Evolutionary conservation across 192 early-diverging fungal species (phyloP), one percentile per base, ranked within the genome.

Genomic region (Rhizoclosmatium sp.): DNA sequence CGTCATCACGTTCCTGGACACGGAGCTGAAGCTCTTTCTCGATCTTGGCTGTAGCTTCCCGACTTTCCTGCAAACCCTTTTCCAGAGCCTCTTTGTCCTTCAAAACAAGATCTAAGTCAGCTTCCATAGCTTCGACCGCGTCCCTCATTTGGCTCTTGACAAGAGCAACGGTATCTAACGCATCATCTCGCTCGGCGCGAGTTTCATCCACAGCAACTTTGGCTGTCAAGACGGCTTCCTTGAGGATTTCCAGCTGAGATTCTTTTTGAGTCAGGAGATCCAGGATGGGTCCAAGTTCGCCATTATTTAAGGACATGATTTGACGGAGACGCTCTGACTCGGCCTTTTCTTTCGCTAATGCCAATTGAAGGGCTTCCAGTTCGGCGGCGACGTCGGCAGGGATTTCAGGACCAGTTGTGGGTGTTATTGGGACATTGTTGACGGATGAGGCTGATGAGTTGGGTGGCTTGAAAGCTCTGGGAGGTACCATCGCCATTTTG

Each of bases 1-100:
- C 78, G n/a, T 73, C 78, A 48, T 71, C 78, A 48, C 69, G 78
- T 49, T 71, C 78, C 51, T 73, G 78, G 10, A n/a, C 51, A 3
- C 78, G 69, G 2, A 21, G 5, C 19, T 19, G 39, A 31, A 80
- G 59, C 3, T 72, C 71, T 31, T 71, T 59, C 41, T 39, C 69
- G 3, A 41, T 49, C 47, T 46, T 60, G 42, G 2, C 39, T 19
- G 14, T 54, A 12, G 9, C 68, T 2, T 41, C 62, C 23, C 5
- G 5, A 5, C 62, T 19, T 21, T 47, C 45, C 40, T 64, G 41
- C 45, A 73, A 10, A 7, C 10, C 4, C 1, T 21, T 48, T 71
- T 71, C 70, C 46, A 64, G 60, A 39, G 44, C 65, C 23, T 77
- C 47, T 3, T 61, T 21, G 2, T 77, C 64, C 46, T 54, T 56